Evolutionary conservation across 2,329 filamentous ascomycete genomes (phyloP).

Genomic region (Stylonectria norvegica): DNA sequence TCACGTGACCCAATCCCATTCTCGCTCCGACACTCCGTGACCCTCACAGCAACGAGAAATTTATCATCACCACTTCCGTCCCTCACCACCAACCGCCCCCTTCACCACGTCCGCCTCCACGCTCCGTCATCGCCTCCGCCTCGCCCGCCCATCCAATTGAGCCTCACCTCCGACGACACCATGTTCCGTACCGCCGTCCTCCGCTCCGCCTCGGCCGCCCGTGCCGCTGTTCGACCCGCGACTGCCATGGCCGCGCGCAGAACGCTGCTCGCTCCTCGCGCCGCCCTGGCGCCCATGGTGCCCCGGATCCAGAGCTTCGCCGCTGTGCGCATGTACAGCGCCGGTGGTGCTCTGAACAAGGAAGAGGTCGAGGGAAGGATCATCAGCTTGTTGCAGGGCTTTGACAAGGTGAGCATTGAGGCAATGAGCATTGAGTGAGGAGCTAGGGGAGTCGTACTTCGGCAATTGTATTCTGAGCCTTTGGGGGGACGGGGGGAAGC

Average conservation of each 20-base stretch:
- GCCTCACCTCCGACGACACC: slow-evolving; percentile 10
- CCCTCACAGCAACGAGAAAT: slow-evolving; percentile 40
- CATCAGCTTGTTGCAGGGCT: slow-evolving; percentile 87
- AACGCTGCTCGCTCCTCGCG: slow-evolving; percentile 56
- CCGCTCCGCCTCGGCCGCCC: slow-evolving; percentile 68
- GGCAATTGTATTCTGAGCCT: not conserved
- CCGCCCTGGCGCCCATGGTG: slow-evolving; percentile 57
- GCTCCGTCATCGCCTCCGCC: too few relatives aligned
- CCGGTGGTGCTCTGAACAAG: slow-evolving; percentile 72
- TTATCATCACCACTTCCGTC: slow-evolving; percentile 37
- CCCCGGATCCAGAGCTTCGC: slow-evolving; percentile 61
- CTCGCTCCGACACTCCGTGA: slow-evolving; percentile 31
- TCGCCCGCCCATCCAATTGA: slow-evolving; percentile 16
- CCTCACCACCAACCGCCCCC: slow-evolving; percentile 6
- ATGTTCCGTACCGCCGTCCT: slow-evolving; percentile 92
- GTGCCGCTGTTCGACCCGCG: slow-evolving; percentile 44
- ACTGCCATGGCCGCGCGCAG: slow-evolving; percentile 55
- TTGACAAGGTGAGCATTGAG: slow-evolving; percentile 68
- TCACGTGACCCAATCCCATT: slow-evolving; percentile 30
- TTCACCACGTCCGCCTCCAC: slow-evolving; percentile 8
- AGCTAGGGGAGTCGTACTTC: not conserved
- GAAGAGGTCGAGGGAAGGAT: slow-evolving; percentile 88
- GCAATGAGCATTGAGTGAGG: not conserved
- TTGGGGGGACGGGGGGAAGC: not conserved
- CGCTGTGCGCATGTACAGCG: slow-evolving; percentile 81